These are phyloP conservation scores for Rhinocladiella similis DNA, from an alignment of 2,329 filamentous ascomycete species.

Conservation along the genomic window DNA sequence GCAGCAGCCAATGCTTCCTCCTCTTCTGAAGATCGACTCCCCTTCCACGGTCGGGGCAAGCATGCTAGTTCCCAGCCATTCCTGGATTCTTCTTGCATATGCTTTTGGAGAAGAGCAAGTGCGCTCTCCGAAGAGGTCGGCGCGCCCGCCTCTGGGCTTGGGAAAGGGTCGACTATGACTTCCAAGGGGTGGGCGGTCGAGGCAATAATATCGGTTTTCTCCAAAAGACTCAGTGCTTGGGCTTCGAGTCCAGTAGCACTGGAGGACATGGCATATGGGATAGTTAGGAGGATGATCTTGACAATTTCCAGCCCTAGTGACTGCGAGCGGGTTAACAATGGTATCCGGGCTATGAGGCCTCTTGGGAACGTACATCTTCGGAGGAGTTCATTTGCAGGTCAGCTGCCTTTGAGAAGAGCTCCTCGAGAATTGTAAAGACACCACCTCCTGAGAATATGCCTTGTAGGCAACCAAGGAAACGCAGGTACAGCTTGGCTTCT, in stretches of 20 bases:
- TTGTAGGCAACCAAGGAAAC: slow-evolving; percentile 86
- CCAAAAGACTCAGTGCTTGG: slow-evolving; percentile 75
- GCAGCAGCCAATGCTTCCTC: slow-evolving; percentile 60
- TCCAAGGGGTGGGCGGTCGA: slow-evolving; percentile 84
- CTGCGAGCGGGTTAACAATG: slow-evolving; percentile 38
- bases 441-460: slow-evolving; percentile 78
- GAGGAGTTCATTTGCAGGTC: slow-evolving; percentile 90
- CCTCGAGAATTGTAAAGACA: slow-evolving; percentile 79
- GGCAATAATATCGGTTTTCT: slow-evolving; percentile 93
- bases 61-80: slow-evolving; percentile 73
- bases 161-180: slow-evolving; percentile 81
- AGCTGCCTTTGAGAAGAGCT: slow-evolving; percentile 88
- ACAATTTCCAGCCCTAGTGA: slow-evolving; percentile 77
- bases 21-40: slow-evolving; percentile 43
- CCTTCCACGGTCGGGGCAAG: slow-evolving; percentile 58
- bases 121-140: slow-evolving; percentile 67
- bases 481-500: slow-evolving; percentile 84
- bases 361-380: slow-evolving; percentile 70
- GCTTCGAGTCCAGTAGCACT: slow-evolving; percentile 63
- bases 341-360: neutral
- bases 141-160: slow-evolving; percentile 53
- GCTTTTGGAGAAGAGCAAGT: slow-evolving; percentile 79
- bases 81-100: slow-evolving; percentile 74
- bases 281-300: slow-evolving; percentile 92
- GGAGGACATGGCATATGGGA: slow-evolving; percentile 83